Percentiles rank a stretch among this genome's conserved stretches.
These are phyloP conservation scores for Phytophthora agathidicida DNA, from an alignment of 352 stramenopile genomes.

Conservation along the genomic window DNA sequence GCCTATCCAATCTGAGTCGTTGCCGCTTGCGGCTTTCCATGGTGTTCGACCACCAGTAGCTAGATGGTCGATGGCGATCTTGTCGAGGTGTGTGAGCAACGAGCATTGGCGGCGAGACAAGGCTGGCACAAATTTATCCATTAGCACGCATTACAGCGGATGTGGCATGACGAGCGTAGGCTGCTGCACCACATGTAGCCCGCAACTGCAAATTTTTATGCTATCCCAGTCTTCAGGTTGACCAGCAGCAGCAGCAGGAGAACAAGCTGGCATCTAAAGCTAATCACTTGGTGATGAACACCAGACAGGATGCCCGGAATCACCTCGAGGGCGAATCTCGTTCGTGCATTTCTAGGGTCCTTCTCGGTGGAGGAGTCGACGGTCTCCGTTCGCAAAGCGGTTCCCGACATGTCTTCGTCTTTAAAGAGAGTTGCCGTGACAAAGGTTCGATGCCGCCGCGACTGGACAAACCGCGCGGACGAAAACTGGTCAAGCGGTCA, in stretches of 20 bases:
- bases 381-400: constrained; percentile 10
- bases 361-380: constrained; percentile 14
- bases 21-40: background rate
- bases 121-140: constrained; percentile 19
- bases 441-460: constrained; percentile 5
- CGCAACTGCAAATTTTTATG: constrained; percentile 5
- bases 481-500: background rate
- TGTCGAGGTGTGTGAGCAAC: constrained; percentile 9
- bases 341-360: constrained; percentile 4
- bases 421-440: background rate
- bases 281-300: constrained; percentile 4
- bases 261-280: constrained; percentile 7
- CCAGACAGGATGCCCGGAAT: constrained; percentile 1
- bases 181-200: constrained; percentile 1
- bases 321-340: background rate
- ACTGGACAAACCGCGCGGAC: constrained; percentile 22
- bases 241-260: background rate
- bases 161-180: constrained; percentile 10
- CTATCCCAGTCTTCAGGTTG: background rate
- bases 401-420: constrained; percentile 2
- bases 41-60: background rate
- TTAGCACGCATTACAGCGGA: background rate
- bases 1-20: constrained; percentile 19
- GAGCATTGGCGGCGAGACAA: constrained; percentile 7
- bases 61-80: background rate